Evolutionary conservation across 2,329 filamentous ascomycete genomes (phyloP).

Genomic region (Onygenales sp.): DNA sequence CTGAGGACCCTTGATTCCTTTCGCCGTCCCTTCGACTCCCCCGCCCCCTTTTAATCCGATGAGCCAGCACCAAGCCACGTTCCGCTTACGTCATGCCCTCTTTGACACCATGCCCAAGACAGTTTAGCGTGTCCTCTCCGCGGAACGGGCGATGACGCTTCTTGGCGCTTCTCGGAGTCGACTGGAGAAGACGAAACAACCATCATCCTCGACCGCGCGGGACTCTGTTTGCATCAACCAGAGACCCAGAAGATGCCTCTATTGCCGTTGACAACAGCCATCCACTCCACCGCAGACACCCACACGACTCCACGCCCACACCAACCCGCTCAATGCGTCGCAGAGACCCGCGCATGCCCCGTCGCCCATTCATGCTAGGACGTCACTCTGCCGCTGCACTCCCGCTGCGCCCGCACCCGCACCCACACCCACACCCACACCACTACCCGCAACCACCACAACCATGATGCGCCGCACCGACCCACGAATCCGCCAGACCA

Average conservation of each 20-base stretch:
- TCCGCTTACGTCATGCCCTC: too few species aligned
- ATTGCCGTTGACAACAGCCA: neutral
- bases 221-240: too few species aligned
- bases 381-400: neutral
- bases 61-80: too few species aligned
- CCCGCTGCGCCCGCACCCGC: neutral
- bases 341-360: neutral
- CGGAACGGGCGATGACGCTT: too few species aligned
- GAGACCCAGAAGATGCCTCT: neutral
- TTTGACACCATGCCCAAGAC: too few species aligned
- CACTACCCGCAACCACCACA: neutral
- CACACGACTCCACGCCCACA: neutral
- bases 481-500: constrained; percentile 81
- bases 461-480: constrained; percentile 57
- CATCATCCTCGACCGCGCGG: too few species aligned
- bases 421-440: neutral
- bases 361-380: constrained; percentile 1
- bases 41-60: too few species aligned
- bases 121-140: too few species aligned
- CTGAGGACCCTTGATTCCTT: too few species aligned
- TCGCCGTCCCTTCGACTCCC: too few species aligned
- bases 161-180: too few species aligned
- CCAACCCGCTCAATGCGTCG: neutral
- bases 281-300: neutral
- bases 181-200: too few species aligned